These are phyloP conservation scores for Eutreptiella sp. DNA, from an alignment of 208 protist genomes.

Conservation along the genomic window DNA sequence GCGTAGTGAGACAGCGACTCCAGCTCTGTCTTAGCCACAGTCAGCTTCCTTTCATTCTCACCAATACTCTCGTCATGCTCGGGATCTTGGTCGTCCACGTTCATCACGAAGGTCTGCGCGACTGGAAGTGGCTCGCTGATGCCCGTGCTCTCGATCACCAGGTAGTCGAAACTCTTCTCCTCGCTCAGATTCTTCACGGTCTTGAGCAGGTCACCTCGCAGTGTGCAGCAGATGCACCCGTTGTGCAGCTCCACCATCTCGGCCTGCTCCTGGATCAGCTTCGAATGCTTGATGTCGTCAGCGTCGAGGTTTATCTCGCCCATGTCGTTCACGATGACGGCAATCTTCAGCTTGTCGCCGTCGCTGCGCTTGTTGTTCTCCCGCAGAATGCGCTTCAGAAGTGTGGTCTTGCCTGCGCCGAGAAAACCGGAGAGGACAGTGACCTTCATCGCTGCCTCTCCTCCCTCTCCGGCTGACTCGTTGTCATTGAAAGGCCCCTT, in stretches of 20 bases:
- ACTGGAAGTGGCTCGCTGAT: conserved; percentile 30
- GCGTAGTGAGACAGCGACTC: conserved; percentile 2
- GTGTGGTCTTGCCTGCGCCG: conserved; percentile 58
- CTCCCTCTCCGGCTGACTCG: too few relatives aligned
- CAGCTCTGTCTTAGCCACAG: too few relatives aligned
- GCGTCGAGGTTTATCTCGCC: conserved; percentile 29
- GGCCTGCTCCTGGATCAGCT: conserved; percentile 42
- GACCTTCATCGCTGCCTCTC: background rate
- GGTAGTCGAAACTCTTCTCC: conserved; percentile 15
- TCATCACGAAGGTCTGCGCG: conserved; percentile 41
- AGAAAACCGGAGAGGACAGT: conserved; percentile 51
- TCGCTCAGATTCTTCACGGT: background rate
- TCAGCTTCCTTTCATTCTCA: too few relatives aligned
- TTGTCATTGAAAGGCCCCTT: too few relatives aligned
- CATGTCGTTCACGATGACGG: conserved; percentile 50
- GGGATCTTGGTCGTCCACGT: conserved; percentile 32
- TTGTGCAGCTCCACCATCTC: conserved; percentile 53
- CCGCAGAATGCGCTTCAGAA: conserved; percentile 60
- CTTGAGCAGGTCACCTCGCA: conserved; percentile 39
- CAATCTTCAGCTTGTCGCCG: conserved; percentile 37
- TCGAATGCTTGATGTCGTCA: conserved; percentile 36
- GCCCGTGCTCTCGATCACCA: conserved; percentile 33
- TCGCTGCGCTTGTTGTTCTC: too few relatives aligned
- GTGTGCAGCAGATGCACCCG: conserved; percentile 52
- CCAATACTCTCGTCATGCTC: too few relatives aligned